These are phyloP conservation scores for Neurospora sp. DNA, from an alignment of 495 filamentous ascomycete species.

Conservation along the genomic window DNA sequence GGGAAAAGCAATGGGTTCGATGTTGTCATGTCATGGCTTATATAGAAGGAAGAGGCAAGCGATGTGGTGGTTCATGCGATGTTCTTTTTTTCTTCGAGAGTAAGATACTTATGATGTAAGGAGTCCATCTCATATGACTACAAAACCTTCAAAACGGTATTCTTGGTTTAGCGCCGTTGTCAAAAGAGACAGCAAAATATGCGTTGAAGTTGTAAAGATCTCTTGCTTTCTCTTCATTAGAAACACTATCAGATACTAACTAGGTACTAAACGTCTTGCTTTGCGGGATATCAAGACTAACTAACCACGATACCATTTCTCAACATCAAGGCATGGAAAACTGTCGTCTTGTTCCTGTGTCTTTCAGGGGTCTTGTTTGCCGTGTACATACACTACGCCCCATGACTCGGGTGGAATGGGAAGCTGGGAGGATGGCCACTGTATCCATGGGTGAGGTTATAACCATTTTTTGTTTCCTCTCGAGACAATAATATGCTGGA, in stretches of 20 bases:
- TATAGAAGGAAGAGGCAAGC: neutral
- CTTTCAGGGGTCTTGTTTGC: neutral
- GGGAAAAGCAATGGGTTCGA: neutral
- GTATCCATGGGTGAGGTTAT: neutral
- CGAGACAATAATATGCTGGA: no score
- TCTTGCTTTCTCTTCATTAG: neutral
- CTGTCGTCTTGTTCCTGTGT: neutral
- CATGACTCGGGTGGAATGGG: neutral
- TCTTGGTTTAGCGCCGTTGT: neutral
- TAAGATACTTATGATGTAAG: neutral
- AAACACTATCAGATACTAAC: neutral
- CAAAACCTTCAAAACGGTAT: neutral
- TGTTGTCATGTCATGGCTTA: neutral
- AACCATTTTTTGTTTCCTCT: neutral
- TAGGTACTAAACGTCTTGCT: neutral
- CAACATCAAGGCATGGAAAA: neutral
- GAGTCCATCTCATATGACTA: neutral
- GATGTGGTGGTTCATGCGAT: neutral
- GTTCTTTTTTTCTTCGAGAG: neutral
- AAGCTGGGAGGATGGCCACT: neutral
- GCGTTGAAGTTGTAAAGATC: neutral
- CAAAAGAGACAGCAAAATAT: neutral
- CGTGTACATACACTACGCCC: neutral
- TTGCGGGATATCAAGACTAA: neutral
- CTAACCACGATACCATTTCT: neutral